These are phyloP conservation scores for Ziziphus jujuba DNA, from an alignment of 306 rosid genomes.

Conservation along the genomic window DNA sequence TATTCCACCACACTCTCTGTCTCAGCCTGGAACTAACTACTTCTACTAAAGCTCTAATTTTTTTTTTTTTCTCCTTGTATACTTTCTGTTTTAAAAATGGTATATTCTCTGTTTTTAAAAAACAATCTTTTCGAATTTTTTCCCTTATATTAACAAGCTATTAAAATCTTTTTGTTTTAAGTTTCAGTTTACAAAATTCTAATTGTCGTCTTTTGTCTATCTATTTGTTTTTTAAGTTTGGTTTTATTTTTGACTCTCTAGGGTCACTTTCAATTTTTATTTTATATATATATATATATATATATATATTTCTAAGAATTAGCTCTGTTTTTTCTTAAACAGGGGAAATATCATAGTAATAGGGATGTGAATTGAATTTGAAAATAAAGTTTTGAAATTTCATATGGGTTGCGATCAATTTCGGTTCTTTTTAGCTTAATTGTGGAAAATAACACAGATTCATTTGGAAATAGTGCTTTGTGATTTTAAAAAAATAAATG, in stretches of 20 bases:
- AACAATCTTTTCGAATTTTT: not conserved
- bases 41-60: not conserved
- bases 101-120: too few relatives aligned
- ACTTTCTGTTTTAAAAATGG: too few relatives aligned
- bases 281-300: too few relatives aligned
- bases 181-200: too few relatives aligned
- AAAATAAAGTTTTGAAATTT: too few relatives aligned
- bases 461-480: too few relatives aligned
- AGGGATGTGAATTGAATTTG: too few relatives aligned
- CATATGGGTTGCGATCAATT: too few relatives aligned
- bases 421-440: not conserved
- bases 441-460: not conserved
- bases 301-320: not conserved
- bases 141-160: not conserved
- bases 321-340: not conserved
- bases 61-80: not conserved
- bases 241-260: not conserved
- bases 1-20: conserved; percentile 9
- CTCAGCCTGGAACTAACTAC: conserved; percentile 10
- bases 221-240: not conserved
- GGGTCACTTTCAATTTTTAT: not conserved
- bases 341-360: too few relatives aligned
- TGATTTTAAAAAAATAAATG: too few relatives aligned
- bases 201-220: not conserved
- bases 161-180: too few relatives aligned